phyloP scores from a whole-genome alignment of 1,284 basidiomycete genomes.

The Rhodotorula sp. region DNA sequence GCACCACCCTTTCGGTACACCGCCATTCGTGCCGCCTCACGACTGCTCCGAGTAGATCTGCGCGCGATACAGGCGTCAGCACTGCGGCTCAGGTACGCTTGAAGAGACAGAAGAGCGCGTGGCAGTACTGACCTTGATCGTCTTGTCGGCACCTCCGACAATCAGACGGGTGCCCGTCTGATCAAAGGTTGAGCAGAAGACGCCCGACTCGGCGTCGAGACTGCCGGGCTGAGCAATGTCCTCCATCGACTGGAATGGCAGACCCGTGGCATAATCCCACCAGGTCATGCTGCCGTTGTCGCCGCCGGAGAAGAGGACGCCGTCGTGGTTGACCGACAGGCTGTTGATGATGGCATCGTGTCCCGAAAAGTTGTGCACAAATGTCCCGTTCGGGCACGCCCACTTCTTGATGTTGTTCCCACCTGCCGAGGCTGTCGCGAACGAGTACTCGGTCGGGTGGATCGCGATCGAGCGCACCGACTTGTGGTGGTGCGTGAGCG shows the following conservation, averaged over 20 bases:
- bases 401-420: constrained; percentile 99
- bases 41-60: constrained; percentile 16
- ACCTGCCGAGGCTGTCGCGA: constrained; percentile 90
- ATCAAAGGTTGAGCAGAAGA: constrained; percentile 67
- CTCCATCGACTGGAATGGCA: constrained; percentile 90
- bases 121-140: constrained; percentile 66
- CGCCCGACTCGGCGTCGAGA: constrained; percentile 89
- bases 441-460: constrained; percentile 93
- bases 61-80: background rate
- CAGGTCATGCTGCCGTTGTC: constrained; percentile 86
- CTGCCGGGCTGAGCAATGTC: constrained; percentile 96
- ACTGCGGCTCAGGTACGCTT: background rate
- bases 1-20: background rate
- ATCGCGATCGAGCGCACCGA: constrained; percentile 89
- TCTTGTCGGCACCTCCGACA: constrained; percentile 97
- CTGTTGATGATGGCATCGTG: constrained; percentile 99
- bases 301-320: constrained; percentile 92
- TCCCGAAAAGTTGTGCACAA: constrained; percentile 93
- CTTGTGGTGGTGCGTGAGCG: constrained; percentile 98
- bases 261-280: constrained; percentile 94
- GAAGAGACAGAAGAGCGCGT: too few species aligned
- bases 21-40: background rate
- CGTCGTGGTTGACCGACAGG: constrained; percentile 87
- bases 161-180: constrained; percentile 91
- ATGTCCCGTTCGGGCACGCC: constrained; percentile 94